A percentile compares a stretch with the other conserved stretches of the same genome.
Conservation (phyloP, 495 filamentous ascomycete genomes). For the Staphylotrichum longicolle region DNA sequence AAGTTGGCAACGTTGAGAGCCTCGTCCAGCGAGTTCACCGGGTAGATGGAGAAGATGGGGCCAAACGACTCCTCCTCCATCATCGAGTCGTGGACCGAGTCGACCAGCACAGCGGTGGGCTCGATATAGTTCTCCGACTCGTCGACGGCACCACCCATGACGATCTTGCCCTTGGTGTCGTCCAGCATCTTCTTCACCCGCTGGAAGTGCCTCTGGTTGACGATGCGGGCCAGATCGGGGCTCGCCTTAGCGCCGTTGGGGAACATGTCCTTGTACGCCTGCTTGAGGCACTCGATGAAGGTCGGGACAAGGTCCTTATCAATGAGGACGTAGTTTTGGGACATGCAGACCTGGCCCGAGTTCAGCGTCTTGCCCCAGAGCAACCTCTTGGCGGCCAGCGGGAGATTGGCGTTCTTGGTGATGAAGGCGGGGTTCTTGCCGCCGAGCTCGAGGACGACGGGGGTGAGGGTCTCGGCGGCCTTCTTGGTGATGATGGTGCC, state of each 20-base stretch:
- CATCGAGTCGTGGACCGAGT: constrained; percentile 71
- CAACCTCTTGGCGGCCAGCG: constrained; percentile 77
- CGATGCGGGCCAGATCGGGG: constrained; percentile 71
- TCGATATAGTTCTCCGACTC: constrained; percentile 76
- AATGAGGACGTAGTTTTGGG: constrained; percentile 83
- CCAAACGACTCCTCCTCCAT: constrained; percentile 84
- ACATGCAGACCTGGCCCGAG: constrained; percentile 84
- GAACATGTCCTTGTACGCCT: constrained; percentile 72
- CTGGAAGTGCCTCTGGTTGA: constrained; percentile 73
- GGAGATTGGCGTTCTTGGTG: constrained; percentile 73
- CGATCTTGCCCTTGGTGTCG: constrained; percentile 73
- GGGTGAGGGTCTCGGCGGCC: constrained; percentile 87
- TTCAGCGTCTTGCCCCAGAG: constrained; percentile 85
- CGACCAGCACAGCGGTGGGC: constrained; percentile 77
- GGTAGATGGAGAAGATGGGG: constrained; percentile 76
- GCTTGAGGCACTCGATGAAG: constrained; percentile 74
- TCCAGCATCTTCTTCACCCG: constrained; percentile 90
- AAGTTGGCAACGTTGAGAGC: constrained; percentile 73
- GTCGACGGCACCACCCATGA: constrained; percentile 80
- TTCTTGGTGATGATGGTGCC: constrained; percentile 88
- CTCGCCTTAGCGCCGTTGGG: constrained; percentile 75
- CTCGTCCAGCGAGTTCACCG: constrained; percentile 72
- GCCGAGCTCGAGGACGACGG: constrained; percentile 84
- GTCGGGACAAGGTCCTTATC: constrained; percentile 67
- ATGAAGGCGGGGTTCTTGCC: constrained; percentile 89